Evolutionary conservation across 306 rosid genomes (phyloP).

Genomic region (Trichosanthes cucumerina): DNA sequence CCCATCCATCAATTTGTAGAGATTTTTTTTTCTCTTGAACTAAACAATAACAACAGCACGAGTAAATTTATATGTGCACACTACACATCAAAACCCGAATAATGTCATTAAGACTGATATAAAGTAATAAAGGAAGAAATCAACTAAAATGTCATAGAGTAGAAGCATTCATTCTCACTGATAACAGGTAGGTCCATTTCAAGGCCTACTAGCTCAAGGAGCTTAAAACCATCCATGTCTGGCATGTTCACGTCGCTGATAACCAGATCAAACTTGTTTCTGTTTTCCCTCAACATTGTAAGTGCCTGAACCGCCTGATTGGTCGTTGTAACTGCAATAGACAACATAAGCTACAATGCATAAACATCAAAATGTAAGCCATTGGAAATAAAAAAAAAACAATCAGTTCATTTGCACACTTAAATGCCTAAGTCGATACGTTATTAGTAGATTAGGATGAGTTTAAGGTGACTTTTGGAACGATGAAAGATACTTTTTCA

Average conservation of each 20-base stretch:
- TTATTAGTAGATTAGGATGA: background rate
- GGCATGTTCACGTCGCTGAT: conserved; percentile 85
- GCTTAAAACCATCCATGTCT: conserved; percentile 86
- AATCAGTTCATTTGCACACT: background rate
- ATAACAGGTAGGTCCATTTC: conserved; percentile 90
- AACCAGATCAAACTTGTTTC: conserved; percentile 56
- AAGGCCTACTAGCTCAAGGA: conserved; percentile 64
- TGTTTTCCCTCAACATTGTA: conserved; percentile 52
- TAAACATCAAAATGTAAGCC: background rate
- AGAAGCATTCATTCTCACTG: conserved; percentile 35
- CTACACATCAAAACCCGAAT: background rate
- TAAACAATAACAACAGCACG: background rate
- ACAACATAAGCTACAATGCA: background rate
- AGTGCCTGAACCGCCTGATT: conserved; percentile 55
- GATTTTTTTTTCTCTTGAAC: background rate
- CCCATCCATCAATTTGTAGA: background rate
- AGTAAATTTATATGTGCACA: background rate
- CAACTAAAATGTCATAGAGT: background rate
- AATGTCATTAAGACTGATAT: background rate
- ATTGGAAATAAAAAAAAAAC: conserved; percentile 11
- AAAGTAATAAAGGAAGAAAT: background rate
- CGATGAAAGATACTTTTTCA: background rate
- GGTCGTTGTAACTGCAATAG: conserved; percentile 58
- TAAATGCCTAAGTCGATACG: background rate
- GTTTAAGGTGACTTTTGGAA: background rate